Percentiles rank a stretch among this genome's conserved stretches.
Conservation (phyloP, 495 filamentous ascomycete genomes). For the Hypoxylon cercidicola region DNA sequence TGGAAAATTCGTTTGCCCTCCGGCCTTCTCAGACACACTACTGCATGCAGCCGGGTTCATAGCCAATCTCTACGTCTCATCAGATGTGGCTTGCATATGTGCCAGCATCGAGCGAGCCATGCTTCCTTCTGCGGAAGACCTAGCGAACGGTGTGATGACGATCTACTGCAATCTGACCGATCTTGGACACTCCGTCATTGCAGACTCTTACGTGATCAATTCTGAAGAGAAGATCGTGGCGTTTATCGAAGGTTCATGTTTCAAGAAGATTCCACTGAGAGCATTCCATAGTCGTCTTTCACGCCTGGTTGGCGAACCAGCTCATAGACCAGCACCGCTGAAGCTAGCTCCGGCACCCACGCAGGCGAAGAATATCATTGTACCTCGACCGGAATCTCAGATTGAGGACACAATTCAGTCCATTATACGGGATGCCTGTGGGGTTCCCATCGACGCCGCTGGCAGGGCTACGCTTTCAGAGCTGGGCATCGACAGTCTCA, state of each 20-base stretch:
- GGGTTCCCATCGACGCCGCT: not conserved
- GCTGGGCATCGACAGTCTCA: constrained; percentile 50
- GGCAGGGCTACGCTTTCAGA: constrained; percentile 40
- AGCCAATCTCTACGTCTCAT: constrained; percentile 42
- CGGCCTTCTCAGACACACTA: constrained; percentile 66
- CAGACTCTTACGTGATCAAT: constrained; percentile 28
- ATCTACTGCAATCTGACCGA: constrained; percentile 32
- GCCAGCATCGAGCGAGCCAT: constrained; percentile 16
- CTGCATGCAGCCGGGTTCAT: constrained; percentile 67
- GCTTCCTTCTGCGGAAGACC: constrained; percentile 13
- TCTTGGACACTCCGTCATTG: constrained; percentile 23
- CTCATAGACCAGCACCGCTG: not conserved
- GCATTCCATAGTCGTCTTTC: constrained; percentile 8
- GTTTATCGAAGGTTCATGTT: constrained; percentile 24
- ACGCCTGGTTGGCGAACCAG: not conserved
- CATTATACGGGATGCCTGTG: not conserved
- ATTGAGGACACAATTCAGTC: constrained; percentile 1
- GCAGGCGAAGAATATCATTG: not conserved
- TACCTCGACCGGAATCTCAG: not conserved
- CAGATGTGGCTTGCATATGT: constrained; percentile 31
- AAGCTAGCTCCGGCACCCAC: not conserved
- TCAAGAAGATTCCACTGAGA: constrained; percentile 15
- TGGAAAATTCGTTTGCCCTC: constrained; percentile 64
- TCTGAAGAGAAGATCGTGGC: constrained; percentile 20
- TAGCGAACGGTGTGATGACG: constrained; percentile 3